Evolutionary conservation across 768 basidiomycete species (phyloP).

Genomic region (Roridomyces roridus): DNA sequence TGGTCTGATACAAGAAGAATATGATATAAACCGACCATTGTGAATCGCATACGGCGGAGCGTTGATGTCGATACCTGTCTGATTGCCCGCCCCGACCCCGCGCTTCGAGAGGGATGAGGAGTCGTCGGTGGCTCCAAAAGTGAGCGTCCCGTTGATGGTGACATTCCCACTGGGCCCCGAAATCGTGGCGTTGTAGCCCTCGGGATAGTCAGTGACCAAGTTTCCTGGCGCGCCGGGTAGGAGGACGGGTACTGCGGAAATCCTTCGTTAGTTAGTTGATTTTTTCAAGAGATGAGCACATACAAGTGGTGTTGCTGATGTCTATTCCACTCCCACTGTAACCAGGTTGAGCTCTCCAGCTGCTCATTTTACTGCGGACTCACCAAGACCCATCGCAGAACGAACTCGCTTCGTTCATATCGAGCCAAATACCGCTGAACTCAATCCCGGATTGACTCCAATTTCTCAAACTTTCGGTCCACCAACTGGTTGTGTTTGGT

Average conservation of each 20-base stretch:
- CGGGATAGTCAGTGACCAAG: slow-evolving; percentile 64
- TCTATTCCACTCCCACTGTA: slow-evolving; percentile 66
- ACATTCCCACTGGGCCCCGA: slow-evolving; percentile 78
- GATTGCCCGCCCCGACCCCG: slow-evolving; percentile 56
- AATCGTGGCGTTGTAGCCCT: slow-evolving; percentile 67
- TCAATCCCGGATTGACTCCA: slow-evolving; percentile 60
- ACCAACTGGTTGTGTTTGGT: slow-evolving; percentile 57
- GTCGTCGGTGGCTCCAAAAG: slow-evolving; percentile 41
- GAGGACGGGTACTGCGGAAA: slow-evolving; percentile 47
- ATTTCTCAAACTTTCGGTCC: slow-evolving; percentile 65
- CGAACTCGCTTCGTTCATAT: slow-evolving; percentile 73
- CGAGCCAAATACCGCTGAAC: slow-evolving; percentile 57
- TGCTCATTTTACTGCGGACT: no score
- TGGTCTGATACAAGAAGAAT: neutral
- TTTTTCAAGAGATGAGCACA: neutral
- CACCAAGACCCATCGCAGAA: slow-evolving; percentile 70
- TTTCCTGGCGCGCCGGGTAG: slow-evolving; percentile 51
- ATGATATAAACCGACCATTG: slow-evolving; percentile 52
- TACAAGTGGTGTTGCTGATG: slow-evolving; percentile 52
- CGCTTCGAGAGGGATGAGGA: slow-evolving; percentile 40
- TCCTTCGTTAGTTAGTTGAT: no score
- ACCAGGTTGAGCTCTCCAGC: no score
- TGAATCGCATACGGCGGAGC: slow-evolving; percentile 73
- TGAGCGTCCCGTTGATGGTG: slow-evolving; percentile 68
- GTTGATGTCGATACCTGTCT: slow-evolving; percentile 57